phyloP scores from a whole-genome alignment of 768 basidiomycete genomes.

The Lentinula guzmanii region DNA sequence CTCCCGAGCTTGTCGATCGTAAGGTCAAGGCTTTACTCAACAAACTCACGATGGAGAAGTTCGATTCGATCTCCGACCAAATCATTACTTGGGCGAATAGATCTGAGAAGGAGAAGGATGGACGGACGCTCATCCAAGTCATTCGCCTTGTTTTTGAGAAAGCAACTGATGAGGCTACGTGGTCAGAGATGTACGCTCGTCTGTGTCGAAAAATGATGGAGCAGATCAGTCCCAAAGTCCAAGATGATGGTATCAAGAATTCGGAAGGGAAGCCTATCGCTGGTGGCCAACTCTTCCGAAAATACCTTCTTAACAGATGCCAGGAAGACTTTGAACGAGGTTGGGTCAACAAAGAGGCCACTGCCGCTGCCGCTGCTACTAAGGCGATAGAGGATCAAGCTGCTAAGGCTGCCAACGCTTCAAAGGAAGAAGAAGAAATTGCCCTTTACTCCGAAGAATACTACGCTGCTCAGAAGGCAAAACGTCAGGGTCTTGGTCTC shows the following conservation, averaged over 20 bases:
- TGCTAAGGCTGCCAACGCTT: constrained; percentile 61
- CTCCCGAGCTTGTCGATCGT: constrained; percentile 84
- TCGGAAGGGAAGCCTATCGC: constrained; percentile 82
- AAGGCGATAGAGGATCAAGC: constrained; percentile 87
- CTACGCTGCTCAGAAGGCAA: constrained; percentile 93
- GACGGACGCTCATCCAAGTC: constrained; percentile 91
- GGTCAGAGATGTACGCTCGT: constrained; percentile 97
- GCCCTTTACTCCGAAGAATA: constrained; percentile 94
- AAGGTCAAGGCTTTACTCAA: constrained; percentile 91
- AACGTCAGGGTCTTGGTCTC: constrained; percentile 93
- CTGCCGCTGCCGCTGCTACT: constrained; percentile 78
- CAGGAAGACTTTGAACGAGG: constrained; percentile 98
- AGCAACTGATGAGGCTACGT: constrained; percentile 92
- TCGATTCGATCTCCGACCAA: constrained; percentile 92
- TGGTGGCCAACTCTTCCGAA: constrained; percentile 93
- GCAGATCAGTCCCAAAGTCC: constrained; percentile 79
- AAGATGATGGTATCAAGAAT: constrained; percentile 82
- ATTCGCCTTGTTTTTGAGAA: constrained; percentile 96
- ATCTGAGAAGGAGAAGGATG: constrained; percentile 88
- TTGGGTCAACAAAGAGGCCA: constrained; percentile 84
- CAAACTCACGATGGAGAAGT: constrained; percentile 95
- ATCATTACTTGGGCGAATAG: constrained; percentile 95
- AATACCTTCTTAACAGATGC: constrained; percentile 94
- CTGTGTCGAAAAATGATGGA: constrained; percentile 96
- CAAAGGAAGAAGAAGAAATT: constrained; percentile 52